phyloP scores from a whole-genome alignment of 176 grass and related monocot genomes.

The Aegilops tauschii region DNA sequence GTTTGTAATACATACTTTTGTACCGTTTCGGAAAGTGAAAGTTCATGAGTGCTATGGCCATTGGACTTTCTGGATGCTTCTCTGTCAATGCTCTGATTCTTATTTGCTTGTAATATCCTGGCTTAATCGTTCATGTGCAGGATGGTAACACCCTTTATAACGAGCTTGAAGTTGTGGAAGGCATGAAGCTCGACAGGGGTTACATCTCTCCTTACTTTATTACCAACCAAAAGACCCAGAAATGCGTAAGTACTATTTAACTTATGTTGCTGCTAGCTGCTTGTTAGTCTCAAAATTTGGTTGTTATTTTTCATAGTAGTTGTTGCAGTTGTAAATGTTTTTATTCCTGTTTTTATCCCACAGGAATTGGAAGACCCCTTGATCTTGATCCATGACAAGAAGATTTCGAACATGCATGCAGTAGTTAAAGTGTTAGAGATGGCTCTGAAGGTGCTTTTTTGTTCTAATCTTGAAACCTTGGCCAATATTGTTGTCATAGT shows the following conservation, averaged over 20 bases:
- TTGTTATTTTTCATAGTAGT: not conserved
- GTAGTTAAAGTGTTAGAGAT: conserved; percentile 87
- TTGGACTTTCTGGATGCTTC: not conserved
- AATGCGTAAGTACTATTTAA: conserved; percentile 74
- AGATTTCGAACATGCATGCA: conserved; percentile 71
- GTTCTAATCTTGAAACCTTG: not conserved
- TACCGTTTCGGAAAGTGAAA: not conserved
- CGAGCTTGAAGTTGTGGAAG: conserved; percentile 97
- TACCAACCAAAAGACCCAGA: conserved; percentile 89
- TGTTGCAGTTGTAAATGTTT: not conserved
- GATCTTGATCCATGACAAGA: conserved; percentile 98
- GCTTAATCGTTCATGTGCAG: conserved; percentile 31
- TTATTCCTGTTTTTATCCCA: not conserved
- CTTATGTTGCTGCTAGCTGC: not conserved
- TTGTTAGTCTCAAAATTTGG: not conserved
- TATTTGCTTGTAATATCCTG: not conserved
- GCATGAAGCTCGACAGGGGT: conserved; percentile 96
- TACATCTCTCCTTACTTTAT: conserved; percentile 99
- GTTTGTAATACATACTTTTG: not conserved
- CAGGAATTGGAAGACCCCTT: conserved; percentile 94
- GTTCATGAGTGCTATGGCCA: not conserved
- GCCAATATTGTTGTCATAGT: not conserved
- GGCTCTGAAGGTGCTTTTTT: conserved; percentile 64
- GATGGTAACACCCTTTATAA: conserved; percentile 94
- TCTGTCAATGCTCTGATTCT: not conserved